Evolutionary conservation across 805 yeast genomes (phyloP), one percentile per base, ranked within the genome.

Genomic region (Grigorovia yakushimaensis): DNA sequence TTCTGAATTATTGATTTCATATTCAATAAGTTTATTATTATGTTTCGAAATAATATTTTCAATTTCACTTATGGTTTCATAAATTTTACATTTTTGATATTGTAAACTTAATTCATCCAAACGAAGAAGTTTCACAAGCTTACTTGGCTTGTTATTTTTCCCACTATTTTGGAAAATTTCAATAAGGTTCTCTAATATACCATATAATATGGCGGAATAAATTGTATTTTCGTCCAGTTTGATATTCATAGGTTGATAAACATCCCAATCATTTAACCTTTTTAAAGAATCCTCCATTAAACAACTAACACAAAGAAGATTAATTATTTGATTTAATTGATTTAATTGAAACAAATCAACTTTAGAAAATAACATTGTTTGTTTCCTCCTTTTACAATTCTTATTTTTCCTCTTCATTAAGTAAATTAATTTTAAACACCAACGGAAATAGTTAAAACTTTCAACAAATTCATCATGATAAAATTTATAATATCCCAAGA

Each of bases 361-460:
- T 3, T 20, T 17, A 20, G 24, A 20, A 21, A 39, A 22, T 11
- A 20, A 15, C 15, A 2, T 39, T 15, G 21, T 6, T 7, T 20
- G 18, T 20, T 20, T 39, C 10, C 10, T 13, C 6, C 27, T 20
- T 15, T 39, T 39, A 21, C 21, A 17, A 13, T 11, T 3, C 27
- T 39, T 39, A 11, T 20, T 8, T 15, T 39, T 15, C 23, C 23
- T 39, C n/a, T 51, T 46, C 8, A 51, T 30, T 39, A 49, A 50
- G 19, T 47, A 56, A 20, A 56, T 21, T 39, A 56, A 56, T 41
- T 56, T 58, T 20, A 58, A 40, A 27, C 53, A 52, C 57, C 60
- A 55, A 9, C 57, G 50, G 38, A 54, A 56, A 2, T 43, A 44
- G 20, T 43, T 47, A 41, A 58, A 53, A 1, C 54, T 55, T 17